Percentiles rank a stretch among this genome's conserved stretches.
phyloP scores from a whole-genome alignment of 2,329 filamentous ascomycete genomes.

The Xylaria sp. region DNA sequence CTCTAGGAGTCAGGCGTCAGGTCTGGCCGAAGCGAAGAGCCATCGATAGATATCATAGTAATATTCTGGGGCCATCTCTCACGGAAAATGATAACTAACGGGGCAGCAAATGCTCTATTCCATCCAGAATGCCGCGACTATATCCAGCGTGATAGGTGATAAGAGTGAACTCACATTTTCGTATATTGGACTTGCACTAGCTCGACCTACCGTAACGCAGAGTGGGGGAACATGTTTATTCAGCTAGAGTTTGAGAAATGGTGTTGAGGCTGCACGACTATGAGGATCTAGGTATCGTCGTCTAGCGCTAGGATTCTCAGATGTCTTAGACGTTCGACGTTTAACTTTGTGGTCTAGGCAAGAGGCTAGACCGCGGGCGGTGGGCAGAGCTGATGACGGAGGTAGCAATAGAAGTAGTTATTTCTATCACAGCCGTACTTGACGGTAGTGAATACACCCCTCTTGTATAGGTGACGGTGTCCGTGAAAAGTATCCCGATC shows the following conservation, averaged over 20 bases:
- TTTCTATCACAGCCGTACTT: not conserved
- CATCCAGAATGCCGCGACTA: not conserved
- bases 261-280: not conserved
- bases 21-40: not conserved
- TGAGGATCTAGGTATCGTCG: not conserved
- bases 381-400: not conserved
- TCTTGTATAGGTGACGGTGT: not conserved
- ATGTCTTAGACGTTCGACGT: not conserved
- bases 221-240: not conserved
- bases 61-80: not conserved
- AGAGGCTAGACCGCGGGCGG: not conserved
- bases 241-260: not conserved
- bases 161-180: not conserved
- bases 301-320: not conserved
- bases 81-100: not conserved
- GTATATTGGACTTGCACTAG: conserved; percentile 1
- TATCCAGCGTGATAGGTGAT: not conserved
- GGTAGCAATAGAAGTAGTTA: not conserved
- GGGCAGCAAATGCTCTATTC: not conserved
- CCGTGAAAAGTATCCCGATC: not conserved
- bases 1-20: not conserved
- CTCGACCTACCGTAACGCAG: not conserved
- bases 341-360: not conserved
- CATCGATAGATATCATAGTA: not conserved
- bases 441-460: not conserved